Conservation (phyloP, 371 early-diverging fungal genomes). For the Batkoa obscura region DNA sequence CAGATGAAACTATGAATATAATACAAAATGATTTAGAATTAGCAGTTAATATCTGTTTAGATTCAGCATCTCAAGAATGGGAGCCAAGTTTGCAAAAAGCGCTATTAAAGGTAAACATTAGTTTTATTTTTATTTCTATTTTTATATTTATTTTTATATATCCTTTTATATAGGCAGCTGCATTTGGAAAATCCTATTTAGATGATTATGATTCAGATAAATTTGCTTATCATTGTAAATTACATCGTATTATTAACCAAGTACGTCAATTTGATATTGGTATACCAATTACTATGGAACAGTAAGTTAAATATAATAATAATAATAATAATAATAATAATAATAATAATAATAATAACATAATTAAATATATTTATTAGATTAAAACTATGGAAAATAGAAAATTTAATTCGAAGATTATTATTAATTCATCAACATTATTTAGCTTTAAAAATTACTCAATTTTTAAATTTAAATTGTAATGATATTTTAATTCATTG, state of each 20-base stretch:
- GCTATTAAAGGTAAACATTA: too few relatives aligned
- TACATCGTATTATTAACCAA: conserved; percentile 74
- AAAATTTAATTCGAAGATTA: conserved; percentile 59
- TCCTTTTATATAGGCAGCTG: too few relatives aligned
- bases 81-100: conserved; percentile 47
- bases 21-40: conserved; percentile 48
- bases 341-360: too few relatives aligned
- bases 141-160: too few relatives aligned
- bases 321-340: neutral
- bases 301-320: conserved; percentile 26
- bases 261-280: conserved; percentile 66
- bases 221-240: conserved; percentile 74
- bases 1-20: conserved; percentile 83
- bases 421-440: conserved; percentile 66
- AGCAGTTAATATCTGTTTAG: conserved; percentile 82
- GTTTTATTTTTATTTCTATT: too few relatives aligned
- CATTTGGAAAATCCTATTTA: conserved; percentile 85
- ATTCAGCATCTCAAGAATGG: conserved; percentile 84
- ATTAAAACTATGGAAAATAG: conserved; percentile 51
- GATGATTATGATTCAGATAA: conserved; percentile 61
- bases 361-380: too few relatives aligned
- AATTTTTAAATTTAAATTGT: conserved; percentile 54
- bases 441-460: conserved; percentile 67
- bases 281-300: conserved; percentile 69
- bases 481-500: conserved; percentile 81